These are phyloP conservation scores for Phellopilus nigrolimitatus DNA, from an alignment of 1,284 basidiomycete genomes.

Conservation along the genomic window DNA sequence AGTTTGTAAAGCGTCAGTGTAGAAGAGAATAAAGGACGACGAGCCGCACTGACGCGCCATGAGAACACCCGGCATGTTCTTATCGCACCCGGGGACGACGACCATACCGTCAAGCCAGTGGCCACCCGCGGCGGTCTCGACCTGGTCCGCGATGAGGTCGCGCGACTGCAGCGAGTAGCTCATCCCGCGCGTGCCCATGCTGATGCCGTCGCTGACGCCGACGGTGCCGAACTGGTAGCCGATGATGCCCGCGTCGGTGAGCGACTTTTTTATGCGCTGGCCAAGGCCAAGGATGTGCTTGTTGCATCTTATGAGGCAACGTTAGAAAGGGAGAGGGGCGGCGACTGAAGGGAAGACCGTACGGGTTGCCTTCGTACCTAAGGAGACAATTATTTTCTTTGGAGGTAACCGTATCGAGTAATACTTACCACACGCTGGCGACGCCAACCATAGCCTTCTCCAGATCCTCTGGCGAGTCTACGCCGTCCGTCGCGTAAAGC, in stretches of 20 bases:
- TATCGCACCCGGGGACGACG: constrained; percentile 93
- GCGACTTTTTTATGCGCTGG: constrained; percentile 78
- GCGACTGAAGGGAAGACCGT: constrained; percentile 29
- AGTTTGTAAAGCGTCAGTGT: constrained; percentile 25
- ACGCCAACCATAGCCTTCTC: constrained; percentile 95
- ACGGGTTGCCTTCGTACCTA: constrained; percentile 91
- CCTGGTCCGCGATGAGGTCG: constrained; percentile 95
- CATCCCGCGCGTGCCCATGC: constrained; percentile 94
- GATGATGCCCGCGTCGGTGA: constrained; percentile 71
- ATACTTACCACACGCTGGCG: constrained; percentile 84
- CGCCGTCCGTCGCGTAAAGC: constrained; percentile 93
- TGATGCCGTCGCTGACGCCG: constrained; percentile 96
- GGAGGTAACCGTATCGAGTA: constrained; percentile 13
- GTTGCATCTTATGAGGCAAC: constrained; percentile 65
- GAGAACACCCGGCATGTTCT: constrained; percentile 96
- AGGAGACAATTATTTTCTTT: not conserved
- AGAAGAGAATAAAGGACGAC: constrained; percentile 22
- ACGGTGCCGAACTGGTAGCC: constrained; percentile 98
- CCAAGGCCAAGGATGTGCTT: constrained; percentile 88
- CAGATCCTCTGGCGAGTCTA: constrained; percentile 75
- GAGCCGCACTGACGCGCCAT: constrained; percentile 72
- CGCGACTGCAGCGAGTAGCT: constrained; percentile 92
- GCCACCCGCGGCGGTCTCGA: constrained; percentile 94
- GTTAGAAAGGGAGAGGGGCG: constrained; percentile 10
- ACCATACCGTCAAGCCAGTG: constrained; percentile 99